These are phyloP conservation scores for Ustulina deusta DNA, from an alignment of 2,329 filamentous ascomycete species.

Conservation along the genomic window DNA sequence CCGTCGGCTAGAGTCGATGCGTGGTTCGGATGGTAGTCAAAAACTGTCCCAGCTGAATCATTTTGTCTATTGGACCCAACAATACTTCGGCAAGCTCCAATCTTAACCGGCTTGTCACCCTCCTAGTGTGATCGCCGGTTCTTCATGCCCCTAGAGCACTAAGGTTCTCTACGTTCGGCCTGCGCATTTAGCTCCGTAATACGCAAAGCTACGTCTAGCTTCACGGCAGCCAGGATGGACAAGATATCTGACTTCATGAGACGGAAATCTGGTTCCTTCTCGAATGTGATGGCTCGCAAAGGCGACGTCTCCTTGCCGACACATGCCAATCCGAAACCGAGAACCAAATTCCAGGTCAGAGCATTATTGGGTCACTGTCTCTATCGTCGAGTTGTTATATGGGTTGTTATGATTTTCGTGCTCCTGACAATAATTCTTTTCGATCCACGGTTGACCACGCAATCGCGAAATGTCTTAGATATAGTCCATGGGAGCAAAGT, in stretches of 20 bases:
- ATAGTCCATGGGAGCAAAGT: slow-evolving; percentile 47
- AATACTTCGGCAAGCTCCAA: slow-evolving; percentile 10
- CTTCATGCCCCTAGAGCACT: slow-evolving; percentile 17
- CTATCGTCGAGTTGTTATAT: slow-evolving; percentile 65
- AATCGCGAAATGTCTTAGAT: slow-evolving; percentile 47
- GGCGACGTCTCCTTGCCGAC: slow-evolving; percentile 49
- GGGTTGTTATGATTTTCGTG: slow-evolving; percentile 58
- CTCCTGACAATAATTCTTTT: slow-evolving; percentile 58
- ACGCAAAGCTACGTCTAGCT: slow-evolving; percentile 12
- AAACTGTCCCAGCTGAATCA: slow-evolving; percentile 4
- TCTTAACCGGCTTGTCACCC: neutral
- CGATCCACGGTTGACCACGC: slow-evolving; percentile 46
- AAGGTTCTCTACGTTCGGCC: slow-evolving; percentile 5
- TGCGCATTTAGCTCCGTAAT: slow-evolving; percentile 13
- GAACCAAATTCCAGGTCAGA: slow-evolving; percentile 57
- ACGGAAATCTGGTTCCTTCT: slow-evolving; percentile 42
- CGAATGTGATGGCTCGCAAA: slow-evolving; percentile 40
- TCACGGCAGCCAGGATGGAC: slow-evolving; percentile 41
- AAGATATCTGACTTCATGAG: slow-evolving; percentile 45
- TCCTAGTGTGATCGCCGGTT: neutral
- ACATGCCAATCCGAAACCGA: slow-evolving; percentile 49
- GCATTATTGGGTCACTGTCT: slow-evolving; percentile 64
- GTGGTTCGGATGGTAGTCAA: slow-evolving; percentile 15
- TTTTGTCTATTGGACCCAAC: slow-evolving; percentile 11
- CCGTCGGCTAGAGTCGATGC: slow-evolving; percentile 25